Evolutionary conservation across 2,329 filamentous ascomycete genomes (phyloP), one percentile per base, ranked within the genome.

Genomic region (Aspergillus sp.): DNA sequence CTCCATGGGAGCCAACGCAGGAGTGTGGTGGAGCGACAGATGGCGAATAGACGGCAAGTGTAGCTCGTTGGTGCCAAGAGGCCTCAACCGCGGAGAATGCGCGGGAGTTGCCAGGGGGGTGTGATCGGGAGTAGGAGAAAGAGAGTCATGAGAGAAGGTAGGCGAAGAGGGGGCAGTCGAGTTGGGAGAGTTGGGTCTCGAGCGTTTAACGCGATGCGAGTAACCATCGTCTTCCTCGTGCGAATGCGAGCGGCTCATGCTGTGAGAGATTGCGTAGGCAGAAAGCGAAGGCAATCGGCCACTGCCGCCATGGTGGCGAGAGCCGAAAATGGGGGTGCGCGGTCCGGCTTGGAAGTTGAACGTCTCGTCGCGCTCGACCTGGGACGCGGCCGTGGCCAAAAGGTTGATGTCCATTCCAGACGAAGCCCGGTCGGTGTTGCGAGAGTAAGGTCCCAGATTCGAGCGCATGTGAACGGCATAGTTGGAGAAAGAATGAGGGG

Each of bases 31-130:
- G 18, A 91, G 78, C 32, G 86, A 87, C 56, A 90, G 77, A 68
- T 90, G 86, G 63, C 95, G 89, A 68, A 99, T 87, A 49, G 91
- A 92, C 32, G 95, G 94, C 56, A 98, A 83, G 75, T 97, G 93
- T 68, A 94, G 84, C 65, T 90, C 87, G 65, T 81, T 83, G 63
- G 84, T 81, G 57, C 84, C 85, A 71, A 90, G 89, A 3, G 94
- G 91, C 61, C 93, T 86, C 67, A 99, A 83, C 49, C 95, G 91
- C 54, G 95, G 95, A 18, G 93, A 97, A 77, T 98, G 95, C 49
- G 93, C 94, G 4, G 94, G 94, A 5, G 94, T 99, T 29, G 93
- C 94, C 57, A 98, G 87, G n/a, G 94, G 94, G n/a, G 95, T 98
- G 81, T 97, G 93, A 72, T 98, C 94, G 11, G 94, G 95, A 1